phyloP scores from a whole-genome alignment of 306 rosid genomes.

The Prunus padus region DNA sequence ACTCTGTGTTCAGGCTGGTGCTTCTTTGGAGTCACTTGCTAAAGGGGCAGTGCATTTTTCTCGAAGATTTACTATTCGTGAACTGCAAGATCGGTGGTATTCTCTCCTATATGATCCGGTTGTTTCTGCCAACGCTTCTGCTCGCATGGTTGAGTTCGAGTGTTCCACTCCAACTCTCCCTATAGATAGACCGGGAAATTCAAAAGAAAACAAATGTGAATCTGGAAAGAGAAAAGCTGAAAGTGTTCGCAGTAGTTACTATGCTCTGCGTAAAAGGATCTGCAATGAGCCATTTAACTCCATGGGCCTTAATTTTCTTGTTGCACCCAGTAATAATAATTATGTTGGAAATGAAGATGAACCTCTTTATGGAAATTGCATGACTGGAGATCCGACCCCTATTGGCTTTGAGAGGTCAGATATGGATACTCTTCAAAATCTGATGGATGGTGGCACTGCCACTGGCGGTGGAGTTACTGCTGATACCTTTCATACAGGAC shows the following conservation, averaged over 20 bases:
- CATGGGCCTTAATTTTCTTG: conserved; percentile 61
- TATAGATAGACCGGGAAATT: conserved; percentile 39
- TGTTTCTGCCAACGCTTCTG: conserved; percentile 61
- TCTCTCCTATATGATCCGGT: conserved; percentile 72
- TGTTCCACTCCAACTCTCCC: conserved; percentile 43
- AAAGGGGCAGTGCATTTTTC: conserved; percentile 97
- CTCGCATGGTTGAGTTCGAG: conserved; percentile 50
- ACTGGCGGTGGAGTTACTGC: conserved; percentile 24
- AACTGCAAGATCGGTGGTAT: conserved; percentile 83
- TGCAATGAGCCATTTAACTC: conserved; percentile 47
- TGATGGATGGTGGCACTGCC: conserved; percentile 38
- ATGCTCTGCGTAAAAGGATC: conserved; percentile 69
- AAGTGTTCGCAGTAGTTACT: conserved; percentile 62
- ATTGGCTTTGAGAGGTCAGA: conserved; percentile 46
- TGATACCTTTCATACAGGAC: conserved; percentile 43
- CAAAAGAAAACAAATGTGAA: conserved; percentile 47
- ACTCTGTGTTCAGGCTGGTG: conserved; percentile 68
- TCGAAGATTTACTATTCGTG: conserved; percentile 61
- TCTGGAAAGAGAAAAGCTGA: conserved; percentile 64
- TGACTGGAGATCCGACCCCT: conserved; percentile 49
- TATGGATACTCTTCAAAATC: conserved; percentile 45
- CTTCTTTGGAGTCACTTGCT: conserved; percentile 96
- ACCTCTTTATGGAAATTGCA: conserved; percentile 43
- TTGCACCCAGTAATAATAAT: conserved; percentile 43
- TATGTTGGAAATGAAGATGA: conserved; percentile 40